Evolutionary conservation across 1,284 basidiomycete species (phyloP), one percentile per base, ranked within the genome.

Genomic region (Ceratobasidium sp.): DNA sequence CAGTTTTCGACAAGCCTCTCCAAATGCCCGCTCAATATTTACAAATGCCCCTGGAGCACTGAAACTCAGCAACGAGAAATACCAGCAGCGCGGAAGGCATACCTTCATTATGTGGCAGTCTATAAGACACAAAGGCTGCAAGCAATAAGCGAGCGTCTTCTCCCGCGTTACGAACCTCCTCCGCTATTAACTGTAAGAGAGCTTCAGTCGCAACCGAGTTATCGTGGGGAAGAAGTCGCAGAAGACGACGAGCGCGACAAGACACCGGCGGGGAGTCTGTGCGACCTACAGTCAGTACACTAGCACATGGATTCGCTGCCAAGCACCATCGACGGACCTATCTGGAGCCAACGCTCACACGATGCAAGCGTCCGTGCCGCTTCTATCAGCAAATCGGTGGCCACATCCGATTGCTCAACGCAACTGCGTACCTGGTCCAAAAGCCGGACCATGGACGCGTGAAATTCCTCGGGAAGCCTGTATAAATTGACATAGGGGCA

Each of bases 331-430:
- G 50, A 52, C 73, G 48, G 44, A 75, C 73, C 73, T 44, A 54
- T n/a, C 48, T 65, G 48, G 26, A 75, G 62, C 73, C 73, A 75
- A 40, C 56, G 73, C 50, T 75, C 73, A 52, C 62, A 75, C 61
- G 50, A 46, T 46, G 50, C 50, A 23, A 75, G 73, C 48, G 73
- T 65, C 57, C 73, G 48, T 1, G 73, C 62, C 61, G 62, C 61
- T 75, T 75, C 73, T 54, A 75, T 75, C 57, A 75, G 73, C 9
- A 66, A 23, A 75, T 75, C 73, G 57, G 73, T 65, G 23, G 52
- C 73, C 15, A 28, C 38, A 50, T 66, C 50, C 48, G 73, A 38
- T 10, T 66, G 48, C 12, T 75, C 73, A 33, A 57, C 73, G 48
- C 73, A 62, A 52, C 66, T 56, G 73, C 50, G 50, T 65, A 75